Evolutionary conservation across 108 stramenopile species (phyloP).

Genomic region (Epithemia pelagica): DNA sequence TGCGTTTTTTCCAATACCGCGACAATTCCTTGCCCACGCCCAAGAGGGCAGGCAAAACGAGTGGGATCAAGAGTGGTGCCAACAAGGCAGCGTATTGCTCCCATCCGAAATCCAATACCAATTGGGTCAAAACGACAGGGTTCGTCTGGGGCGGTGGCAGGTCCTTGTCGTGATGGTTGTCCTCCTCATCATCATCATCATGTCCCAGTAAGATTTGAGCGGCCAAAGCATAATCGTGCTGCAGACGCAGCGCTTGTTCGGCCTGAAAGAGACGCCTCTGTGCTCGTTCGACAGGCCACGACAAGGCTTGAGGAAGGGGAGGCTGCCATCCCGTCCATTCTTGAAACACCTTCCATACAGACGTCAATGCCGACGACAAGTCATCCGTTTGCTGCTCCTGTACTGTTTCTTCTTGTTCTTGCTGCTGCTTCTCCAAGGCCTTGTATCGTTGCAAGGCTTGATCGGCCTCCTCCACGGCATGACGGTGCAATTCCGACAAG

Average conservation of each 20-base stretch:
- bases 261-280: neutral
- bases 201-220: neutral
- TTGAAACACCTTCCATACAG: too few species aligned
- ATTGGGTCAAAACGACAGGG: neutral
- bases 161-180: neutral
- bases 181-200: neutral
- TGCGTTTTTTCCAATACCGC: conserved; percentile 25
- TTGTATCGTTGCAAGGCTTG: neutral
- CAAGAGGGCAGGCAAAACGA: conserved; percentile 37
- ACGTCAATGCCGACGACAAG: neutral
- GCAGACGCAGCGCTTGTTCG: neutral
- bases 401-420: neutral
- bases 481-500: neutral
- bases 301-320: neutral
- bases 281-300: neutral
- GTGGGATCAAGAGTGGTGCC: conserved; percentile 42
- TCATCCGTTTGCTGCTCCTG: neutral
- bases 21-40: conserved; percentile 48
- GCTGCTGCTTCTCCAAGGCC: neutral
- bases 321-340: neutral
- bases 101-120: conserved; percentile 27
- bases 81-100: conserved; percentile 60
- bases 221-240: neutral
- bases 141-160: neutral
- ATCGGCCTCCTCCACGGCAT: neutral